These are phyloP conservation scores for Candida ficus DNA, from an alignment of 805 yeast genomes.

Conservation along the genomic window DNA sequence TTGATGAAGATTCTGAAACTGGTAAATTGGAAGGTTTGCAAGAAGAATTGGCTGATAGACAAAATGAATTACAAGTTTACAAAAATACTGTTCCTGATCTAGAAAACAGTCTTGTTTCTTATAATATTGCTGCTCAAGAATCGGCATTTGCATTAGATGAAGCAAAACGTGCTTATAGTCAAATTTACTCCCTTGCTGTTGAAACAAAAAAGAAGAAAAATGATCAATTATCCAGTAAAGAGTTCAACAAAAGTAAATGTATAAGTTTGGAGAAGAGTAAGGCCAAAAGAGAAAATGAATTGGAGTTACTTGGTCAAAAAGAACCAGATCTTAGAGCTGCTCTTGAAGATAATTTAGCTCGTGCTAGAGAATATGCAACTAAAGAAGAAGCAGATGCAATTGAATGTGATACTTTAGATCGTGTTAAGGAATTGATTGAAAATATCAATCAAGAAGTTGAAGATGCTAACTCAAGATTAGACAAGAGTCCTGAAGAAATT, in stretches of 20 bases:
- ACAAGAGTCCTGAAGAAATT: constrained; percentile 52
- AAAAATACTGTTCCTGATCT: constrained; percentile 24
- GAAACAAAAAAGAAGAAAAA: constrained; percentile 4
- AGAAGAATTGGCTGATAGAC: constrained; percentile 6
- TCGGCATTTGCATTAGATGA: constrained; percentile 18
- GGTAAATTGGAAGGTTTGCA: constrained; percentile 31
- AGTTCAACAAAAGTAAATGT: constrained; percentile 10
- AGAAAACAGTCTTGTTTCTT: constrained; percentile 16
- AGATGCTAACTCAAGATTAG: constrained; percentile 48
- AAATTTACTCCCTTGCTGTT: constrained; percentile 23
- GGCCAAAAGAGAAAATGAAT: constrained; percentile 15
- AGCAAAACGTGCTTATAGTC: constrained; percentile 16
- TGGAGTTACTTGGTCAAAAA: constrained; percentile 17
- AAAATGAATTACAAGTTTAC: constrained; percentile 7
- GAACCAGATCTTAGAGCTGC: constrained; percentile 17
- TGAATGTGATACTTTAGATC: constrained; percentile 39
- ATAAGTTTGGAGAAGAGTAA: constrained; percentile 16
- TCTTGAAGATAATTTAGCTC: constrained; percentile 10
- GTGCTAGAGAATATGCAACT: constrained; percentile 40
- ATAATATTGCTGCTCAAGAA: constrained; percentile 10
- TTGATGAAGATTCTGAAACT: constrained; percentile 41
- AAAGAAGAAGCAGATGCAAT: constrained; percentile 39
- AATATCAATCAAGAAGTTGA: constrained; percentile 41
- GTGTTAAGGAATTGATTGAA: constrained; percentile 44
- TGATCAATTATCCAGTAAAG: constrained; percentile 10